Conservation (phyloP, 192 early-diverging fungal species). For the Nowakowskiella sp. region DNA sequence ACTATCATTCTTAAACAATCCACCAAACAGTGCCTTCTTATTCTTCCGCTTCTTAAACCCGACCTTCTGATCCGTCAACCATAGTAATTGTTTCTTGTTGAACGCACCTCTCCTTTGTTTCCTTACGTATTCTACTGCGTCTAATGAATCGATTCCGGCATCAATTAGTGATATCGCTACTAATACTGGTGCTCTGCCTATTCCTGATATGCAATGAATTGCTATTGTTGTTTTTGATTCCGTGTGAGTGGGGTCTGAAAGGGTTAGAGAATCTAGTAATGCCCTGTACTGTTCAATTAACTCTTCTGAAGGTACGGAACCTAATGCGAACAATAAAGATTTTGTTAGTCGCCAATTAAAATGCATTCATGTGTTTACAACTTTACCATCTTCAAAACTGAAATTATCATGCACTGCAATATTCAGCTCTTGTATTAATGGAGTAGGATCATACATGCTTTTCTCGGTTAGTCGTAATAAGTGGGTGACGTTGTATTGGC, state of each 20-base stretch:
- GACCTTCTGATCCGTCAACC: no score
- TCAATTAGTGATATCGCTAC: slow-evolving; percentile 67
- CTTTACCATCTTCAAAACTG: background rate
- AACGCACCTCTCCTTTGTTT: slow-evolving; percentile 50
- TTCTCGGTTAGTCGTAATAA: background rate
- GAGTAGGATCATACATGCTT: background rate
- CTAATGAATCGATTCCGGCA: slow-evolving; percentile 56
- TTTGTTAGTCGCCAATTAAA: no score
- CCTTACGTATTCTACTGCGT: slow-evolving; percentile 56
- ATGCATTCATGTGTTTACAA: no score
- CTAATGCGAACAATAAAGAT: no score
- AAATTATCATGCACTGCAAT: background rate
- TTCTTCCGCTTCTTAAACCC: no score
- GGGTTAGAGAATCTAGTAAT: no score
- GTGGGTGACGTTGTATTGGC: slow-evolving; percentile 11
- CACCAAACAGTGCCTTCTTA: no score
- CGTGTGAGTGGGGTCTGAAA: no score
- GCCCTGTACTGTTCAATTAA: no score
- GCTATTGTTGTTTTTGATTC: no score
- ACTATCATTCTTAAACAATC: no score
- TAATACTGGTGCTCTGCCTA: slow-evolving; percentile 76
- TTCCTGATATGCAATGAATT: slow-evolving; percentile 81
- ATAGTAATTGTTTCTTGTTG: slow-evolving; percentile 47
- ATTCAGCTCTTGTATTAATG: background rate
- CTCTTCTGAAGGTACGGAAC: no score